Conservation (phyloP, 2,329 filamentous ascomycete species). For the Lasiodiplodia sp. region DNA sequence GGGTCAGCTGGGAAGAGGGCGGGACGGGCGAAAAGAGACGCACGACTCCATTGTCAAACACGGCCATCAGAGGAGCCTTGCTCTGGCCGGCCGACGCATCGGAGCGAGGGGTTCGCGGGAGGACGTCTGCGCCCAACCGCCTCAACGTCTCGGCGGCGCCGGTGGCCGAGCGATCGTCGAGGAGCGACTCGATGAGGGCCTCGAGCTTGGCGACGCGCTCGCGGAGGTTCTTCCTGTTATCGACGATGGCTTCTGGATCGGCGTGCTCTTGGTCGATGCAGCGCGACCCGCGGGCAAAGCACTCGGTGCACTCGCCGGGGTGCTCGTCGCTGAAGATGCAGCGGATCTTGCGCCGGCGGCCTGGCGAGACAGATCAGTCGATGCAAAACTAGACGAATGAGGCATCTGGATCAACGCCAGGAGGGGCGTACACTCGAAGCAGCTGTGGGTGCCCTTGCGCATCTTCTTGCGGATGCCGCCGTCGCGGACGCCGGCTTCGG, state of each 20-base stretch:
- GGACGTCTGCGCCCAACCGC: constrained; percentile 15
- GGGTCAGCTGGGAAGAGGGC: background rate
- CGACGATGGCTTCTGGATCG: constrained; percentile 48
- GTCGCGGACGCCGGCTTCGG: constrained; percentile 34
- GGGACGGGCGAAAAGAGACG: constrained; percentile 3
- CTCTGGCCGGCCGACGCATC: constrained; percentile 3
- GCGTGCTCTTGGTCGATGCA: constrained; percentile 57
- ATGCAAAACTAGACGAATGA: constrained; percentile 6
- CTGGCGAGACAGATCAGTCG: constrained; percentile 36
- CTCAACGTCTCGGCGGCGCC: constrained; percentile 37
- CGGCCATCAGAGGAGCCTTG: constrained; percentile 11
- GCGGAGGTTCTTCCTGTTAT: constrained; percentile 52
- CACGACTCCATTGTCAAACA: constrained; percentile 30
- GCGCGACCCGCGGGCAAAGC: constrained; percentile 52
- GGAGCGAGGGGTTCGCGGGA: constrained; percentile 6
- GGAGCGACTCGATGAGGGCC: constrained; percentile 48
- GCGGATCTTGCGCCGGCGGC: constrained; percentile 58
- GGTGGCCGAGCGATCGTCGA: constrained; percentile 40
- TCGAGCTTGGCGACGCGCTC: constrained; percentile 52
- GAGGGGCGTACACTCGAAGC: constrained; percentile 51
- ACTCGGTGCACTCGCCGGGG: constrained; percentile 53
- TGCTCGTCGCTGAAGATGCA: constrained; percentile 54
- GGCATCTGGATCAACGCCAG: constrained; percentile 1
- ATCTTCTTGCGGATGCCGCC: constrained; percentile 48
- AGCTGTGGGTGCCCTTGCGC: constrained; percentile 54